A percentile compares a stretch with the other conserved stretches of the same genome.
phyloP scores from a whole-genome alignment of 2,329 filamentous ascomycete genomes.

The Nothophaeocryptopus gaeumannii region DNA sequence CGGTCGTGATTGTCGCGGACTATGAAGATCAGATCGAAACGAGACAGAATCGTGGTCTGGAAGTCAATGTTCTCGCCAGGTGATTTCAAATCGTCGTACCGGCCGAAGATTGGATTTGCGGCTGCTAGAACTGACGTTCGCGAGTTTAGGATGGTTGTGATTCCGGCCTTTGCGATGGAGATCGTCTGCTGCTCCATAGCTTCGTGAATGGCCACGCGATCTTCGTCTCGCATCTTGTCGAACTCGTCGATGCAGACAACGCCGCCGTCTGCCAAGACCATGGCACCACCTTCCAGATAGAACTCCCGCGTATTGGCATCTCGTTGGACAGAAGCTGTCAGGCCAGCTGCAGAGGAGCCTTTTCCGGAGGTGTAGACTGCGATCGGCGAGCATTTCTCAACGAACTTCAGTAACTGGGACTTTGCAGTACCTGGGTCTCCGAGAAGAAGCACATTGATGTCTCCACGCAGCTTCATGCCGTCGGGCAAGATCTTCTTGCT shows the following conservation, averaged over 20 bases:
- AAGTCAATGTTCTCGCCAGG: constrained; percentile 99
- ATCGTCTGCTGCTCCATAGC: constrained; percentile 99
- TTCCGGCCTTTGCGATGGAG: constrained; percentile 96
- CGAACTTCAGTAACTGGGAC: constrained; percentile 94
- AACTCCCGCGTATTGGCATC: constrained; percentile 92
- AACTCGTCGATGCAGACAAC: constrained; percentile 99
- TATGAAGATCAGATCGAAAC: constrained; percentile 99
- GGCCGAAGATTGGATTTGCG: constrained; percentile 94
- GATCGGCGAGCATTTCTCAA: constrained; percentile 92
- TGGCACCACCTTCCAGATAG: constrained; percentile 95
- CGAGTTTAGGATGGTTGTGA: constrained; percentile 96
- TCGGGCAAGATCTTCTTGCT: constrained; percentile 98
- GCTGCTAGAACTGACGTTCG: constrained; percentile 92
- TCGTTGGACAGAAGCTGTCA: constrained; percentile 93
- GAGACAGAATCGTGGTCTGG: constrained; percentile 94
- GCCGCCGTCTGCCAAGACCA: constrained; percentile 95
- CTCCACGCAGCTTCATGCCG: constrained; percentile 94
- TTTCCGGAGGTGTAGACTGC: constrained; percentile 99
- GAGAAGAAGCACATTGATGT: constrained; percentile 94
- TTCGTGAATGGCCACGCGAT: constrained; percentile 96
- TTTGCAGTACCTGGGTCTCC: constrained; percentile 98
- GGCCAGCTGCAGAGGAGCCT: constrained; percentile 92
- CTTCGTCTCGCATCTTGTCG: constrained; percentile 99
- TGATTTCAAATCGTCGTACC: constrained; percentile 96
- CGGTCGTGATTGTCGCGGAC: constrained; percentile 92